Percentiles rank a stretch among this genome's conserved stretches.
phyloP scores from a whole-genome alignment of 2,329 filamentous ascomycete genomes.

The Coniochaeta ligniaria region DNA sequence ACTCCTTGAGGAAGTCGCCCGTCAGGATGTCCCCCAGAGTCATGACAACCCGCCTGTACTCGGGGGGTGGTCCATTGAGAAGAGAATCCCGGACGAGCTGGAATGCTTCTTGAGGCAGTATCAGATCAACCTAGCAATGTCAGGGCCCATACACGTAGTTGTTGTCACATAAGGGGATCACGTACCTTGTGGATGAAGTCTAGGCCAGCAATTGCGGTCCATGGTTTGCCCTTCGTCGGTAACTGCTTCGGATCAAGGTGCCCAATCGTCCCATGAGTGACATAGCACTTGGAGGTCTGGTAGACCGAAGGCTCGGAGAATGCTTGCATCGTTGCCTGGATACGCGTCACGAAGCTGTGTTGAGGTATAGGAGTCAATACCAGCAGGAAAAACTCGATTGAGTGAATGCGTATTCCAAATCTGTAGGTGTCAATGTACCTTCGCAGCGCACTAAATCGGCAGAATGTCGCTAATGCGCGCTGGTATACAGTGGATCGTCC shows the following conservation, averaged over 20 bases:
- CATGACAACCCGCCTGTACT: constrained; percentile 66
- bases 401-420: background rate
- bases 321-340: constrained; percentile 32
- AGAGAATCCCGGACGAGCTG: constrained; percentile 47
- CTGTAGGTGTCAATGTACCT: background rate
- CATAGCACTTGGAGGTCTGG: constrained; percentile 62
- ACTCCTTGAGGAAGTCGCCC: constrained; percentile 71
- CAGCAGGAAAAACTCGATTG: background rate
- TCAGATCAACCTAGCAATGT: constrained; percentile 52
- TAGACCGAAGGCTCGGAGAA: constrained; percentile 38
- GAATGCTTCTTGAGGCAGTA: constrained; percentile 61
- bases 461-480: background rate
- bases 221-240: constrained; percentile 69
- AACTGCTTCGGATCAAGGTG: constrained; percentile 66
- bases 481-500: background rate
- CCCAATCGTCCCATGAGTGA: constrained; percentile 60
- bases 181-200: constrained; percentile 56
- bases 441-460: background rate
- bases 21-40: constrained; percentile 64
- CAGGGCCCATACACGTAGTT: background rate
- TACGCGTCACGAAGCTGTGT: background rate
- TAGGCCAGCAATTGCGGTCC: constrained; percentile 58
- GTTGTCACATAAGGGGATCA: background rate
- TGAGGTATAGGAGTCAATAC: background rate
- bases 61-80: constrained; percentile 26